Conservation (phyloP, 441 rosid species). For the Croton setiger region DNA sequence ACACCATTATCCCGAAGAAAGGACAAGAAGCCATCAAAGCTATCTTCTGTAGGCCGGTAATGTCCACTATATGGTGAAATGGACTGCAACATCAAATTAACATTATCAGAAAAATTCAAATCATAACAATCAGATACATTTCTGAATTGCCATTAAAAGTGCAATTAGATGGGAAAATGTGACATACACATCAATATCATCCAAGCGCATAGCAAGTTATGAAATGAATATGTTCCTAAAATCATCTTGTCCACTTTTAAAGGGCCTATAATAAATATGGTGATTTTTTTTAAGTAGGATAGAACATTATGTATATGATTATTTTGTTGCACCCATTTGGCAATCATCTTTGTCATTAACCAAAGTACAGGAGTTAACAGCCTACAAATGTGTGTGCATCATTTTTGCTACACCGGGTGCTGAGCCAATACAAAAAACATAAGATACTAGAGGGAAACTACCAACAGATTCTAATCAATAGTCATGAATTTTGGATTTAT, state of each 20-base stretch:
- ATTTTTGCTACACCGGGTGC: background rate
- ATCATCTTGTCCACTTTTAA: background rate
- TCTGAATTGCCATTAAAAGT: background rate
- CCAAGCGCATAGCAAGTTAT: background rate
- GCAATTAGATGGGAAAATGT: no score
- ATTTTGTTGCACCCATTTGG: background rate
- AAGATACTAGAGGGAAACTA: background rate
- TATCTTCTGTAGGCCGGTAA: conserved; percentile 77
- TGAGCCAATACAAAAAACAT: background rate
- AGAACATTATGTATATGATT: background rate
- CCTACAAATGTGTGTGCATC: background rate
- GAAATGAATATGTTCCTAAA: background rate
- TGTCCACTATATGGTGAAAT: conserved; percentile 93
- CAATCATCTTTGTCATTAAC: background rate
- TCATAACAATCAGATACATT: background rate
- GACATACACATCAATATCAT: no score
- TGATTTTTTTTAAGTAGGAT: background rate
- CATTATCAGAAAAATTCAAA: conserved; percentile 15
- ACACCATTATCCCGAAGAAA: conserved; percentile 67
- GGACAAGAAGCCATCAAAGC: conserved; percentile 50
- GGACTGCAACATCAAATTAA: conserved; percentile 39
- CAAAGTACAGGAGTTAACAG: background rate
- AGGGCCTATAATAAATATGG: background rate
- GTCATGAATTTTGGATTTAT: background rate
- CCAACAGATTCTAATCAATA: background rate